Evolutionary conservation across 2,329 filamentous ascomycete genomes (phyloP).

Genomic region (Beauveria sp.): DNA sequence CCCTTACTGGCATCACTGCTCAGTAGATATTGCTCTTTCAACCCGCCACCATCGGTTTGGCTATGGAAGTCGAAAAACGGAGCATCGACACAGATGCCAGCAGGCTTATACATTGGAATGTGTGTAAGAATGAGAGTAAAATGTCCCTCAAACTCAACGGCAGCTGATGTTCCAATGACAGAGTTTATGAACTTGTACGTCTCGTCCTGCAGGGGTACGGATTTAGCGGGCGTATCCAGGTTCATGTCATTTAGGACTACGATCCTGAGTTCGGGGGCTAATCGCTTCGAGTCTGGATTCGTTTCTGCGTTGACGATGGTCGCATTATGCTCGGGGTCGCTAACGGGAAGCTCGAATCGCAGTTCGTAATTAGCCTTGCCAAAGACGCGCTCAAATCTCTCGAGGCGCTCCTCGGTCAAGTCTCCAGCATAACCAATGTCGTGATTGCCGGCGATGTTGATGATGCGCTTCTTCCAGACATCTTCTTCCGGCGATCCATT

Average conservation of each 20-base stretch:
- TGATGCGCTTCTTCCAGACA: constrained; percentile 66
- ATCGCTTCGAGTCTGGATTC: constrained; percentile 38
- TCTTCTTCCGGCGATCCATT: constrained; percentile 35
- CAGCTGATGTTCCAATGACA: constrained; percentile 53
- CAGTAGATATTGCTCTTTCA: constrained; percentile 89
- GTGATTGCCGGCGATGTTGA: constrained; percentile 91
- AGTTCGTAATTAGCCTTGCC: constrained; percentile 89
- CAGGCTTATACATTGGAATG: constrained; percentile 78
- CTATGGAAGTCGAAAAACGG: constrained; percentile 77
- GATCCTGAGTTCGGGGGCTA: constrained; percentile 66
- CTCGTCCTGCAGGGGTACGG: constrained; percentile 58
- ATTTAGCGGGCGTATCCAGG: constrained; percentile 73
- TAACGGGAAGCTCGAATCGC: constrained; percentile 54
- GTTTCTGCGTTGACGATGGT: constrained; percentile 33
- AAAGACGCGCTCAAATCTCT: constrained; percentile 76
- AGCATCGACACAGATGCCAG: constrained; percentile 73
- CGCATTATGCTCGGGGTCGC: constrained; percentile 29
- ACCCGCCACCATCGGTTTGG: constrained; percentile 55
- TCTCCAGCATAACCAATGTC: constrained; percentile 96
- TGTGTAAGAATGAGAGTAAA: constrained; percentile 87
- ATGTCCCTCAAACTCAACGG: constrained; percentile 53
- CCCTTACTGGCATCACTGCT: constrained; percentile 63
- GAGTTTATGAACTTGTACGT: constrained; percentile 73
- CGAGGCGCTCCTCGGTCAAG: constrained; percentile 64
- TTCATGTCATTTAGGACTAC: constrained; percentile 90